Percentiles rank a stretch among this genome's conserved stretches.
phyloP scores from a whole-genome alignment of 169 alveolate genomes.

The Plasmodium sp. region DNA sequence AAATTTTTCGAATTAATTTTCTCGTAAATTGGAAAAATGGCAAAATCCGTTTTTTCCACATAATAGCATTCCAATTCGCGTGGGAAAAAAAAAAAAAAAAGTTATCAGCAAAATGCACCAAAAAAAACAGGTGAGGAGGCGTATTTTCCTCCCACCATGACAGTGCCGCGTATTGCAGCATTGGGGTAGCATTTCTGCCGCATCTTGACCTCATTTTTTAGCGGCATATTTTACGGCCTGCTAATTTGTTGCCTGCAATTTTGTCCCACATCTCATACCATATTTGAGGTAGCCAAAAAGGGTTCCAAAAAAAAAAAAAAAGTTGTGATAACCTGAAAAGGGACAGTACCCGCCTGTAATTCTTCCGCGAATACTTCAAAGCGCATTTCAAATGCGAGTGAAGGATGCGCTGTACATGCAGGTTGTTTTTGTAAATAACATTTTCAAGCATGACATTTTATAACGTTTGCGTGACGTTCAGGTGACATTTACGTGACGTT shows the following conservation, averaged over 20 bases:
- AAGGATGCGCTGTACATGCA: background rate
- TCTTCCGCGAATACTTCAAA: background rate
- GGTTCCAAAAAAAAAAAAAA: background rate
- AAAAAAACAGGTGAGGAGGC: background rate
- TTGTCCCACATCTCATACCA: background rate
- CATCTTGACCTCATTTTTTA: background rate
- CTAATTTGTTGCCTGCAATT: background rate
- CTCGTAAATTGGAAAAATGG: background rate
- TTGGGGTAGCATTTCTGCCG: background rate
- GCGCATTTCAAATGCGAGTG: background rate
- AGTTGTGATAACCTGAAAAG: background rate
- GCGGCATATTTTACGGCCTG: background rate
- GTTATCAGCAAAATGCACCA: background rate
- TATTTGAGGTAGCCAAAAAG: background rate
- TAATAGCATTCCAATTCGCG: background rate
- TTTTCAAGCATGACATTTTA: background rate
- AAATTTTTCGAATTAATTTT: background rate
- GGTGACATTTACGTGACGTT: too few species aligned
- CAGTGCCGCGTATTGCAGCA: background rate
- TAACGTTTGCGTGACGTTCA: too few species aligned
- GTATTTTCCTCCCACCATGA: background rate
- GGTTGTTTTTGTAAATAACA: background rate
- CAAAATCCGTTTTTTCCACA: background rate
- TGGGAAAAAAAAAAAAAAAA: background rate
- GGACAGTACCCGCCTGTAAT: background rate